Evolutionary conservation across 1,284 basidiomycete species (phyloP).

Genomic region (Boletus sp.): DNA sequence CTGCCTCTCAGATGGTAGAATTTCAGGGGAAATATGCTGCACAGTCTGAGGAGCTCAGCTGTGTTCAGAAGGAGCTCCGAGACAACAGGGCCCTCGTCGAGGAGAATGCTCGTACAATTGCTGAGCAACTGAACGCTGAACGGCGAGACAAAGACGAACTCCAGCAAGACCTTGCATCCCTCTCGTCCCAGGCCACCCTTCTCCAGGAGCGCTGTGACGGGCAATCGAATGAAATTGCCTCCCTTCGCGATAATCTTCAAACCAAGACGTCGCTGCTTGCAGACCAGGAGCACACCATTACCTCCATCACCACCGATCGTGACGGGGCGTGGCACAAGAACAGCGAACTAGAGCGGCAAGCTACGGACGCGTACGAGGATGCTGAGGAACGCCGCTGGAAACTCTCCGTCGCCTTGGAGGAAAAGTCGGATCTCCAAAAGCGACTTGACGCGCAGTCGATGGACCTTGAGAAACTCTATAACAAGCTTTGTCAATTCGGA

Average conservation of each 20-base stretch:
- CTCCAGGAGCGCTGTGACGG: conserved; percentile 10
- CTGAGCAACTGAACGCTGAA: background rate
- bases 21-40: conserved; percentile 10
- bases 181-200: background rate
- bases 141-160: conserved; percentile 5
- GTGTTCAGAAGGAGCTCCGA: background rate
- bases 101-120: background rate
- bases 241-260: conserved; percentile 13
- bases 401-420: background rate
- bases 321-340: background rate
- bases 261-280: background rate
- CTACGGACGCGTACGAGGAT: background rate
- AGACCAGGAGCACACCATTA: conserved; percentile 10
- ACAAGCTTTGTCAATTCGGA: conserved; percentile 7
- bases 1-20: background rate
- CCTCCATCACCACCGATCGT: background rate
- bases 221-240: conserved; percentile 10
- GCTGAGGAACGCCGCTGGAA: conserved; percentile 11
- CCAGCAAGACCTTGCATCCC: background rate
- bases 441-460: background rate
- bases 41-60: conserved; percentile 8
- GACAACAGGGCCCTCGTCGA: background rate
- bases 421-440: conserved; percentile 1
- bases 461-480: conserved; percentile 1
- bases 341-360: background rate